Conservation (phyloP, 768 basidiomycete species). For the Russula vinacea region DNA sequence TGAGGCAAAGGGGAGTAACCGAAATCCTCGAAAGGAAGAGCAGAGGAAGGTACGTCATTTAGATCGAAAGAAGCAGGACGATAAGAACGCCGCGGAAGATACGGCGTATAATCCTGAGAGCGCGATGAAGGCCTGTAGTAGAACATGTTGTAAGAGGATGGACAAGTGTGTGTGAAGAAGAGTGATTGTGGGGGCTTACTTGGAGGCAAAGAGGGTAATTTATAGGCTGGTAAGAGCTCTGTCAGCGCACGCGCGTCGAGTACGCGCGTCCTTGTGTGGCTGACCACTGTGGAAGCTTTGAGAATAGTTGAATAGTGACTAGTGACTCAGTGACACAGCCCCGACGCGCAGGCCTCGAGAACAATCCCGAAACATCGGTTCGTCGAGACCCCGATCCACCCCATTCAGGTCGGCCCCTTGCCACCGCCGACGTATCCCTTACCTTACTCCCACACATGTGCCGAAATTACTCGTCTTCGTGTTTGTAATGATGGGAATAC, state of each 20-base stretch:
- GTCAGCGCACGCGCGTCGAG: conserved; percentile 26
- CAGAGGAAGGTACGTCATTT: not conserved
- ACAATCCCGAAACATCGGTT: conserved; percentile 2
- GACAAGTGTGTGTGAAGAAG: not conserved
- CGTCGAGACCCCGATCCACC: not conserved
- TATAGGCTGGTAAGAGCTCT: conserved; percentile 10
- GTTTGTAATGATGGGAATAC: too few species aligned
- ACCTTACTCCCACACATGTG: too few species aligned
- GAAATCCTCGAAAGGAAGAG: not conserved
- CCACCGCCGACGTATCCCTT: not conserved
- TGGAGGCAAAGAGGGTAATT: not conserved
- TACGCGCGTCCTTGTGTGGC: conserved; percentile 17
- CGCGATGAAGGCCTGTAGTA: conserved; percentile 11
- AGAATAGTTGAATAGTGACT: too few species aligned
- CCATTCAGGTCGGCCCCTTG: too few species aligned
- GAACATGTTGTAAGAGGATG: conserved; percentile 8
- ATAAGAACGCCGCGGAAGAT: not conserved
- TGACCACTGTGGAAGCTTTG: too few species aligned
- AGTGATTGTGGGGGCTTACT: not conserved
- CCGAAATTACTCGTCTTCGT: too few species aligned
- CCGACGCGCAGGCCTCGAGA: not conserved
- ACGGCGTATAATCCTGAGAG: not conserved
- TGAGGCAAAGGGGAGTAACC: not conserved
- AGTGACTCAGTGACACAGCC: too few species aligned
- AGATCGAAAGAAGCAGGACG: not conserved